Conservation (phyloP, 2,329 filamentous ascomycete species). For the Colletotrichum australisinense region DNA sequence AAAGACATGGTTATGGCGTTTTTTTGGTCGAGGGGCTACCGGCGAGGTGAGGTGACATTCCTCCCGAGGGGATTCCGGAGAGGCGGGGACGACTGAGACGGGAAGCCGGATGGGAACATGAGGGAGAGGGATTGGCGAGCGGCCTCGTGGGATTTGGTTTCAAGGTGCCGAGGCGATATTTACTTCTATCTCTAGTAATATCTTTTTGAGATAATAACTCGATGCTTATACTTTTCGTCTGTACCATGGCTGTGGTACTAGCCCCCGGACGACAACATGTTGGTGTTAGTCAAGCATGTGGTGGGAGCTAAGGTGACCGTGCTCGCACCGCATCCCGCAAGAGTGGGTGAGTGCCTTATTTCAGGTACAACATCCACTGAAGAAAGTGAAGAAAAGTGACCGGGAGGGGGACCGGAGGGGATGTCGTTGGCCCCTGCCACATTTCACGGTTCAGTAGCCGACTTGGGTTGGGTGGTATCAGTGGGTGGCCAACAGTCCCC, state of each 20-base stretch:
- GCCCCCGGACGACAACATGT: background rate
- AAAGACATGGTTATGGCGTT: background rate
- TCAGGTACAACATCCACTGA: constrained; percentile 27
- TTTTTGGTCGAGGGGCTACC: background rate
- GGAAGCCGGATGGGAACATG: background rate
- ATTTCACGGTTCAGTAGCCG: background rate
- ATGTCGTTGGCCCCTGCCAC: background rate
- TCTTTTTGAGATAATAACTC: background rate
- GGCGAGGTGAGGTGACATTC: constrained; percentile 9
- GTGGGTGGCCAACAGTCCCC: background rate
- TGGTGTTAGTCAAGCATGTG: background rate
- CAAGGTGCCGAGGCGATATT: background rate
- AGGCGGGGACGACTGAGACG: background rate
- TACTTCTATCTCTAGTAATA: background rate
- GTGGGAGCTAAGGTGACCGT: background rate
- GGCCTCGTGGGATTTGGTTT: background rate
- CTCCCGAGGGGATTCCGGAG: constrained; percentile 7
- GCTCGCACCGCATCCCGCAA: background rate
- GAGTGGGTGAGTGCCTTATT: background rate
- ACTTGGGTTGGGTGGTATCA: background rate
- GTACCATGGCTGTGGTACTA: background rate
- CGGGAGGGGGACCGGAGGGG: no score
- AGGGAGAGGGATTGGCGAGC: background rate
- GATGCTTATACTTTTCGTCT: background rate
- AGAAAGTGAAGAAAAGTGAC: constrained; percentile 14